Percentiles rank a stretch among this genome's conserved stretches.
phyloP scores from a whole-genome alignment of 495 filamentous ascomycete species.

The Monascus purpureus region DNA sequence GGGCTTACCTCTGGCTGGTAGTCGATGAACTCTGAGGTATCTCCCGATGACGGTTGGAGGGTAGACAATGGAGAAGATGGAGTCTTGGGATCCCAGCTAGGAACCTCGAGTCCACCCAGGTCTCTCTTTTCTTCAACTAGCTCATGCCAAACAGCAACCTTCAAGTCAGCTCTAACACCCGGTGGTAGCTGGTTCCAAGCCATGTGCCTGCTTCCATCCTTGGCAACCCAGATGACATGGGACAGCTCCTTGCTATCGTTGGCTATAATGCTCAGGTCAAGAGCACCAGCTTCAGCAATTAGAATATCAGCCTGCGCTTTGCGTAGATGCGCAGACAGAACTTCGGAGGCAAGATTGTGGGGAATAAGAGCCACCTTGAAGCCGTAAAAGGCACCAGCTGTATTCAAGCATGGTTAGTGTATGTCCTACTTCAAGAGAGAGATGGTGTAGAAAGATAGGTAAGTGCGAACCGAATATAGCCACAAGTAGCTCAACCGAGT shows the following conservation, averaged over 20 bases:
- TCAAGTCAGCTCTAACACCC: slow-evolving; percentile 52
- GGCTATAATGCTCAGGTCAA: slow-evolving; percentile 63
- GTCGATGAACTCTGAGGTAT: slow-evolving; percentile 53
- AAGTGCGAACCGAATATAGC: slow-evolving; percentile 45
- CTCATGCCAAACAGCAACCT: slow-evolving; percentile 79
- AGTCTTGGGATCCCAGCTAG: slow-evolving; percentile 32
- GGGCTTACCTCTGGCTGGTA: slow-evolving; percentile 51
- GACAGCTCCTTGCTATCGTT: slow-evolving; percentile 54
- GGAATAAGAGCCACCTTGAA: slow-evolving; percentile 73
- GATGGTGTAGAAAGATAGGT: background rate
- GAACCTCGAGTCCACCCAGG: slow-evolving; percentile 31
- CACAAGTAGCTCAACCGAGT: slow-evolving; percentile 77
- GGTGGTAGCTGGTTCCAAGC: slow-evolving; percentile 76
- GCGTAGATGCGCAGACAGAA: slow-evolving; percentile 53
- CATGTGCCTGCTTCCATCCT: slow-evolving; percentile 81
- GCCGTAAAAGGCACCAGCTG: slow-evolving; percentile 65
- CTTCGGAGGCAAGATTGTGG: slow-evolving; percentile 54
- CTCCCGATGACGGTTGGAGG: slow-evolving; percentile 43
- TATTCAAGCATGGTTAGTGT: slow-evolving; percentile 6
- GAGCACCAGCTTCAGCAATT: slow-evolving; percentile 72
- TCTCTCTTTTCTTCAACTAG: slow-evolving; percentile 50
- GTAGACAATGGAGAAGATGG: slow-evolving; percentile 39
- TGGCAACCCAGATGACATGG: slow-evolving; percentile 85
- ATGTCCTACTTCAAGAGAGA: slow-evolving; percentile 3
- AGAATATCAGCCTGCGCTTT: slow-evolving; percentile 62